Conservation (phyloP, 176 grass and related monocot genomes). For the Musa acuminata region DNA sequence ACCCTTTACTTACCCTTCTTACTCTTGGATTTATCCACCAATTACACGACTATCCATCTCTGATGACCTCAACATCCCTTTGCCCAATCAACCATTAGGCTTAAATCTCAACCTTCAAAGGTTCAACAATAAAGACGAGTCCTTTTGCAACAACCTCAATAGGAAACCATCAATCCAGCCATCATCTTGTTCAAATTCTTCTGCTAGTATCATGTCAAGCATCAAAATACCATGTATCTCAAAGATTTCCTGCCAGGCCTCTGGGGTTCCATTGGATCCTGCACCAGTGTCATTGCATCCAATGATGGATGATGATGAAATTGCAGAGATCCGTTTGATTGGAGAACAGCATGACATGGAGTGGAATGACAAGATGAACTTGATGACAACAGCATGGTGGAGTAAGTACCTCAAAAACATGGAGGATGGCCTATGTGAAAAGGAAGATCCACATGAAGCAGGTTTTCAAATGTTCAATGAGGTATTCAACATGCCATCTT, state of each 20-base stretch:
- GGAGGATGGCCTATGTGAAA: conserved; percentile 32
- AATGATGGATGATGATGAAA: conserved; percentile 66
- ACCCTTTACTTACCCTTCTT: conserved; percentile 27
- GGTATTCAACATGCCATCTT: conserved; percentile 18
- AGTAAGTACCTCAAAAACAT: conserved; percentile 69
- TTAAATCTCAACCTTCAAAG: conserved; percentile 80
- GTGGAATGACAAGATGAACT: conserved; percentile 81
- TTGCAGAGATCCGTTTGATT: conserved; percentile 60
- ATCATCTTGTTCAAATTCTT: conserved; percentile 31
- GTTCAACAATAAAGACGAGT: conserved; percentile 29
- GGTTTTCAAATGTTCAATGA: conserved; percentile 16
- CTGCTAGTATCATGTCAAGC: conserved; percentile 11
- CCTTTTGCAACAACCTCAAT: conserved; percentile 14
- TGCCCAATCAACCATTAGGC: conserved; percentile 62
- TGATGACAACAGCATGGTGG: conserved; percentile 79
- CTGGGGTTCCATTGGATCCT: conserved; percentile 11
- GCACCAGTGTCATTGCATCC: conserved; percentile 37
- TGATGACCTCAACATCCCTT: conserved; percentile 30
- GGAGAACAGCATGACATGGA: conserved; percentile 78
- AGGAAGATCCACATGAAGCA: background rate
- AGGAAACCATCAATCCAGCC: conserved; percentile 27
- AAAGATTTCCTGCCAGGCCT: conserved; percentile 13
- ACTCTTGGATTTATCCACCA: conserved; percentile 22
- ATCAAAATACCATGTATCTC: background rate
- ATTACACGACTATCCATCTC: conserved; percentile 21